Evolutionary conservation across 2,329 filamentous ascomycete genomes (phyloP), one percentile per base, ranked within the genome.

Genomic region (Botrytis sinoallii): DNA sequence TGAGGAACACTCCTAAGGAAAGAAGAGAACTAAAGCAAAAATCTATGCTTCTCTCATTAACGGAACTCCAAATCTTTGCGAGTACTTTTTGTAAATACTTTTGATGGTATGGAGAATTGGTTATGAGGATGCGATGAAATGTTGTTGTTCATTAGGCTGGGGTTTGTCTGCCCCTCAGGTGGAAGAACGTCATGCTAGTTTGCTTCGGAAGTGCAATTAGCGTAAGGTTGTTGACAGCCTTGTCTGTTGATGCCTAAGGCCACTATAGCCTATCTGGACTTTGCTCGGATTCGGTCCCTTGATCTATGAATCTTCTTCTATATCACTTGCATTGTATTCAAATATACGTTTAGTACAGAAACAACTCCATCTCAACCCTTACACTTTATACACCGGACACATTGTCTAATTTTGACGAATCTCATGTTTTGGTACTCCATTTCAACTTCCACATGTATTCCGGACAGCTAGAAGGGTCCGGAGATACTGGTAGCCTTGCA

Each of bases 401-500:
- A 29, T 29, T 25, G n/a, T 46, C n/a, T 65, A 22, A 1, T 29
- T 29, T 29, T 40, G 35, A 40, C 6, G 12, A n/a, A 52, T 40
- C 40, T 5, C 29, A n/a, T 18, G 4, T 40, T 38, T 29, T 38
- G 35, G 38, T 40, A 52, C 14, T 55, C 22, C 32, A 20, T 18
- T 25, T 29, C 38, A 9, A 55, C 38, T 46, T 29, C 35, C 20
- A 10, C 64, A n/a, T 9, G 9, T 25, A 57, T 57, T 57, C n/a
- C n/a, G 29, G 7, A n/a, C 48, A 55, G 8, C 46, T 32, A 35
- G 46, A 68, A 55, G 46, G 35, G 38, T 68, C 32, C 29, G 40
- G 20, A 68, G 32, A 29, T 12, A 55, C 5, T 68, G 46, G 65
- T 55, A 68, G 65, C 65, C 65, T 68, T 68, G 65, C 65, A 68